Percentiles rank a stretch among this genome's conserved stretches.
Evolutionary conservation across 331 rosid species (phyloP).

Genomic region (Malus hybrid): DNA sequence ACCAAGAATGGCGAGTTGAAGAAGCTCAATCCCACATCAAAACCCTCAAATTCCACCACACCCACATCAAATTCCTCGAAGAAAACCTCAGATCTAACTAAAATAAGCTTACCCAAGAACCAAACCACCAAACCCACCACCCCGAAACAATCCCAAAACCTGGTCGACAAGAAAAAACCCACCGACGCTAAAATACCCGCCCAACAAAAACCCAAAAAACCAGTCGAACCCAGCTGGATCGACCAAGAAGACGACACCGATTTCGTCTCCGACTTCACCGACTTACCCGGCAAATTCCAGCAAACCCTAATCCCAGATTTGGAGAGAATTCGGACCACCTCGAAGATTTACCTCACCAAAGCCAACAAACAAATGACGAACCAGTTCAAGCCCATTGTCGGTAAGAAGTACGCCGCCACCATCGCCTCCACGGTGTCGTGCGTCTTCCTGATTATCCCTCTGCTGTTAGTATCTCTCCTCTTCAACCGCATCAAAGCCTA

Average conservation of each 20-base stretch:
- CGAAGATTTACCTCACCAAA: slow-evolving; percentile 55
- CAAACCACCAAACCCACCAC: slow-evolving; percentile 50
- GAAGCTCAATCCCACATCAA: slow-evolving; percentile 53
- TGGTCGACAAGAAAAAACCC: slow-evolving; percentile 11
- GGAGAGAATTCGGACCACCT: slow-evolving; percentile 58
- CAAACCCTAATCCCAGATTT: slow-evolving; percentile 65
- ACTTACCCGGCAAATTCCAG: slow-evolving; percentile 59
- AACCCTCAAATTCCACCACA: slow-evolving; percentile 34
- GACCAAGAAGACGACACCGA: slow-evolving; percentile 45
- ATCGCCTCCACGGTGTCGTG: slow-evolving; percentile 48
- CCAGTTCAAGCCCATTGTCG: slow-evolving; percentile 77
- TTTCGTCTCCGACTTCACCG: slow-evolving; percentile 52
- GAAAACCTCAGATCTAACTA: slow-evolving; percentile 11
- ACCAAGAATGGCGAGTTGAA: slow-evolving; percentile 21
- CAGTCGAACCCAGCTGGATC: slow-evolving; percentile 32
- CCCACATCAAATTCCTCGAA: slow-evolving; percentile 25
- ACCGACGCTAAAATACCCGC: slow-evolving; percentile 15
- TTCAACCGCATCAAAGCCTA: slow-evolving; percentile 67
- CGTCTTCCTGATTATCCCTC: slow-evolving; percentile 59
- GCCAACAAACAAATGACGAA: slow-evolving; percentile 67
- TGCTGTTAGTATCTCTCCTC: slow-evolving; percentile 69
- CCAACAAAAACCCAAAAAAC: slow-evolving; percentile 33
- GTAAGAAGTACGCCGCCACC: slow-evolving; percentile 72
- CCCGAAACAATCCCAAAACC: slow-evolving; percentile 26
- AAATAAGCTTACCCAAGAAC: slow-evolving; percentile 32